Evolutionary conservation across 1,284 basidiomycete genomes (phyloP), one percentile per base, ranked within the genome.

Genomic region (Neolentinus lepideus): DNA sequence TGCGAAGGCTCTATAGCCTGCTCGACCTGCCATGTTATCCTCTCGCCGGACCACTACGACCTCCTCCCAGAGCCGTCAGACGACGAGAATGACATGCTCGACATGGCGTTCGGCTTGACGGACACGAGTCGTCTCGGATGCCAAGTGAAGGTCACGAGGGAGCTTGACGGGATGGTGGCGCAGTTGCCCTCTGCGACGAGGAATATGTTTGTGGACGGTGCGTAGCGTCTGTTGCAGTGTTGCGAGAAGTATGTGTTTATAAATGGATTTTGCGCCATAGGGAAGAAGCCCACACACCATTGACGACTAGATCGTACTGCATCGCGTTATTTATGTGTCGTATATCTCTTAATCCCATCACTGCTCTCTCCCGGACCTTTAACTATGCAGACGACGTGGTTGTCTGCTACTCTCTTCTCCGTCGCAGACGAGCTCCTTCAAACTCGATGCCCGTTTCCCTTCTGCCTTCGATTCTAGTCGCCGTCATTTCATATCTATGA

Each of bases 21-120:
- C 70, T 98, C 95, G 26, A 99, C 97, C 36, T 99, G 97, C 69
- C 96, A 99, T 69, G 86, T 98, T 57, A 93, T 98, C 56, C 79
- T 98, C 47, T 80, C 87, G 51, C 84, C 84, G 10, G 85, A 93
- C 63, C 78, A 86, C 58, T 98, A 93, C 67, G 92, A 98, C 69
- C 67, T 81, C 51, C 76, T 98, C 1, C 87, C 91, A 1, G 95
- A 98, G 66, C 94, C 96, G 1, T 90, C 91, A 57, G 96, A 99
- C 62, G 96, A 99, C 67, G 96, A 99, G 74, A 97, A 94, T 67
- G 93, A 96, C 65, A 98, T 98, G 95, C 79, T 99, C 38, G 96
- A 99, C 71, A 88, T 99, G 75, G 97, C 96, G 1, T 99, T 98
- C 63, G 96, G 94, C 0, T 76, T 99, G 57, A 97, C 94, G 1